A percentile compares a stretch with the other conserved stretches of the same genome.
Conservation (phyloP, 345 rosid species). For the Limnanthes douglasii region DNA sequence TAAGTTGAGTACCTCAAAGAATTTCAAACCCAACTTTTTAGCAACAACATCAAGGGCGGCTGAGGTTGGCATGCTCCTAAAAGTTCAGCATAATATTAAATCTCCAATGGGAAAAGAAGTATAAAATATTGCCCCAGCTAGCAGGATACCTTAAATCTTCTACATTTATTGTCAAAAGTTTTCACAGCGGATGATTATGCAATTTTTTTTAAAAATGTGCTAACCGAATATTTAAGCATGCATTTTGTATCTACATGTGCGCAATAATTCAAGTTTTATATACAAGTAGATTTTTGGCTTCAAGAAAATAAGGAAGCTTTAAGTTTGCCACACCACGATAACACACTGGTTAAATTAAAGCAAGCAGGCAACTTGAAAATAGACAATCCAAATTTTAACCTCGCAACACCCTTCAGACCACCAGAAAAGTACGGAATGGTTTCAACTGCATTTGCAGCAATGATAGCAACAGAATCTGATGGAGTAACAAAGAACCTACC, state of each 20-base stretch:
- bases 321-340: neutral
- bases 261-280: too few species aligned
- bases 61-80: conserved; percentile 99
- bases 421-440: conserved; percentile 87
- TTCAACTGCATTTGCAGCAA: conserved; percentile 94
- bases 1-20: conserved; percentile 63
- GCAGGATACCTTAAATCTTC: neutral
- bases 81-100: conserved; percentile 7
- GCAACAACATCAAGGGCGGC: conserved; percentile 99
- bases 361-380: conserved; percentile 2
- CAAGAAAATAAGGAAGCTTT: neutral
- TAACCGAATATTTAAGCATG: neutral
- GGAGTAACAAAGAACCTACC: conserved; percentile 96
- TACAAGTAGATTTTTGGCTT: neutral
- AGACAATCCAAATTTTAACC: conserved; percentile 35
- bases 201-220: too few species aligned
- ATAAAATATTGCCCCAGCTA: neutral
- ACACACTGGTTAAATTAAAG: neutral
- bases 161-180: neutral
- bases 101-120: conserved; percentile 2
- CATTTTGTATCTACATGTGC: neutral
- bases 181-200: neutral
- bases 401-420: conserved; percentile 98
- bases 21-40: conserved; percentile 62
- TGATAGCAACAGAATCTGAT: conserved; percentile 95